Evolutionary conservation across 2,329 filamentous ascomycete species (phyloP), one percentile per base, ranked within the genome.

Genomic region (Aschersonia sp.): DNA sequence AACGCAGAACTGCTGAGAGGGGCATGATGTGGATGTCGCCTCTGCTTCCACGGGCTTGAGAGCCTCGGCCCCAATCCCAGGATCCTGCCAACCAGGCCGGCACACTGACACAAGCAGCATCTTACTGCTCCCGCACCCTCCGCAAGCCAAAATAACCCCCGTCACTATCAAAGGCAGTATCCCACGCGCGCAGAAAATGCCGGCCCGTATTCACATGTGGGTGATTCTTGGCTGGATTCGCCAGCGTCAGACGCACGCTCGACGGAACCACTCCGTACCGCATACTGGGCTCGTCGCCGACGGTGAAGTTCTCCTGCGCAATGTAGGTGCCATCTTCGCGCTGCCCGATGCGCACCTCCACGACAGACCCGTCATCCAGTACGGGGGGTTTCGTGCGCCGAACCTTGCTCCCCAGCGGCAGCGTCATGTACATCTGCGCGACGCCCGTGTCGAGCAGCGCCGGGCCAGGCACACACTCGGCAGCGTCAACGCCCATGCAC

Each of bases 201-300:
- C 43, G 38, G 5, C 47, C 47, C 4, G 47, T 48, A n/a, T 45
- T 48, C 9, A 48, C 1, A 12, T 47, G 46, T 2, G 46, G 46
- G 7, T 40, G 31, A 28, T 48, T 48, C 38, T 42, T 43, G 3
- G 12, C 4, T 10, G 43, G 43, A 38, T 45, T 43, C 30, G 41
- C 46, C 41, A 45, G 20, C 7, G 40, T 45, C 32, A 48, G 12
- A 31, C 47, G 38, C 10, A 45, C 44, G 30, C 43, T 48, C 31
- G 44, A 41, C 29, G 43, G 43, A 29, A 35, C 43, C 9, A 45
- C 20, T 9, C 20, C 35, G 5, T 45, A 9, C 5, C 35, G 12
- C 7, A 31, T 32, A 9, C 43, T 35, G 10, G 42, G 12, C 6
- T n/a, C 29, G n/a, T 48, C 43, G 30, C 47, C 47, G 58, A 63